These are phyloP conservation scores for Ascomycota sp. DNA, from an alignment of 2,329 filamentous ascomycete species.

Conservation along the genomic window DNA sequence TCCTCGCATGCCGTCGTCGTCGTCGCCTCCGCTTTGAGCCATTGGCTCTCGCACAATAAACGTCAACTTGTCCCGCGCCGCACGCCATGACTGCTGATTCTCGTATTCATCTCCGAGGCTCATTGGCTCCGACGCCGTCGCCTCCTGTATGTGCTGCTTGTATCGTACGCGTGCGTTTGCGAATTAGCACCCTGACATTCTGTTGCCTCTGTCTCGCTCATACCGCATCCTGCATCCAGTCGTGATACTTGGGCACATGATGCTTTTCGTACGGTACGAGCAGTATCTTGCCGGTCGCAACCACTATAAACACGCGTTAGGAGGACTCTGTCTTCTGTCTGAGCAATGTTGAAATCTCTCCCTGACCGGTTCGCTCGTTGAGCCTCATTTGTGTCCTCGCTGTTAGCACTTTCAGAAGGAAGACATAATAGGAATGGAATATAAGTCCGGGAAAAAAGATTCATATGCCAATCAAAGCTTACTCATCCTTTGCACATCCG, in stretches of 20 bases:
- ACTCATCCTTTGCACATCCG: too few species aligned
- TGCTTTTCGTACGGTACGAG: constrained; percentile 66
- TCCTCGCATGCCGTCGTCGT: constrained; percentile 43
- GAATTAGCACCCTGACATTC: background rate
- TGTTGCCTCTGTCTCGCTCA: background rate
- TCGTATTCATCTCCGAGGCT: constrained; percentile 61
- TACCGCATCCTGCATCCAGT: constrained; percentile 75
- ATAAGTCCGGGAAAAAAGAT: too few species aligned
- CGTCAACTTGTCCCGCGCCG: constrained; percentile 66
- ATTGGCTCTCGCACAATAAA: constrained; percentile 56
- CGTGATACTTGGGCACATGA: constrained; percentile 66
- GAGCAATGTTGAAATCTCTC: too few species aligned
- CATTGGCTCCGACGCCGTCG: constrained; percentile 72
- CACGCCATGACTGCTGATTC: constrained; percentile 77
- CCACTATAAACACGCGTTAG: constrained; percentile 22
- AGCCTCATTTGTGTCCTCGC: constrained; percentile 15
- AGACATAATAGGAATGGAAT: too few species aligned
- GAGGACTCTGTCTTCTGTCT: too few species aligned
- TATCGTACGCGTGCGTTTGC: background rate
- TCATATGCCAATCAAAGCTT: too few species aligned
- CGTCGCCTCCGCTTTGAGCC: background rate
- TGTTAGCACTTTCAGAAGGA: too few species aligned
- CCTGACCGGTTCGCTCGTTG: constrained; percentile 20
- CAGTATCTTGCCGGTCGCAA: constrained; percentile 41
- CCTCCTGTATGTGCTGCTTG: constrained; percentile 46